phyloP scores from a whole-genome alignment of 1,139 yeast genomes.

The Blastobotrys petasosporus region DNA sequence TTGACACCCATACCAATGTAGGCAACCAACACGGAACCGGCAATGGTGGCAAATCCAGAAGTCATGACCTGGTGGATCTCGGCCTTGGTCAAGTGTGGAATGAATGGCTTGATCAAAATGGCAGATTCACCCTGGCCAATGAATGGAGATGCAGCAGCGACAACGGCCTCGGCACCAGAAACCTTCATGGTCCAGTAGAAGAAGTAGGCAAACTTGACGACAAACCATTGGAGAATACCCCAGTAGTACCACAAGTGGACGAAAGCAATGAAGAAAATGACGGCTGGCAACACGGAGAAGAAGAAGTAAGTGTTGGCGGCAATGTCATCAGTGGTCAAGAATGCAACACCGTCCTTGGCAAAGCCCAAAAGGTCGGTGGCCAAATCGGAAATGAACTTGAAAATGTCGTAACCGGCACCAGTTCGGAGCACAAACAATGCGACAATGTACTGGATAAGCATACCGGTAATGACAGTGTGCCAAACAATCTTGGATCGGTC shows the following conservation, averaged over 20 bases:
- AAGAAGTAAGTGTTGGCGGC: constrained; percentile 46
- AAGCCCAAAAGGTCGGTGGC: constrained; percentile 58
- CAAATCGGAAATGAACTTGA: constrained; percentile 54
- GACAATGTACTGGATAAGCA: constrained; percentile 55
- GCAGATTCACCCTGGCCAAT: constrained; percentile 68
- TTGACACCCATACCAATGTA: constrained; percentile 61
- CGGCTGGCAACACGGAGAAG: constrained; percentile 57
- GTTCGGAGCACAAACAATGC: constrained; percentile 62
- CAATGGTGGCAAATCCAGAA: constrained; percentile 62
- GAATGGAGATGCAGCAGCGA: constrained; percentile 66
- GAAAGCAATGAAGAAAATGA: constrained; percentile 58
- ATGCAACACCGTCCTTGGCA: constrained; percentile 59
- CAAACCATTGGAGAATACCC: constrained; percentile 58
- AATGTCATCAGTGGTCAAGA: constrained; percentile 43
- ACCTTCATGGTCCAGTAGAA: constrained; percentile 59
- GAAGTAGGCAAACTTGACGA: constrained; percentile 52
- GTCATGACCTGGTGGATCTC: constrained; percentile 63
- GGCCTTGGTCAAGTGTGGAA: constrained; percentile 56
- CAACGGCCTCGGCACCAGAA: constrained; percentile 63
- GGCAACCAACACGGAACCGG: constrained; percentile 61
- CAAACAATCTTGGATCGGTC: constrained; percentile 47
- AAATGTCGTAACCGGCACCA: constrained; percentile 55
- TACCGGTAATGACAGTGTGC: constrained; percentile 59
- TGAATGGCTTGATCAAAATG: constrained; percentile 54
- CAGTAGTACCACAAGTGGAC: constrained; percentile 58